Conservation (phyloP, 108 stramenopile species). For the Nitzschia palea region DNA sequence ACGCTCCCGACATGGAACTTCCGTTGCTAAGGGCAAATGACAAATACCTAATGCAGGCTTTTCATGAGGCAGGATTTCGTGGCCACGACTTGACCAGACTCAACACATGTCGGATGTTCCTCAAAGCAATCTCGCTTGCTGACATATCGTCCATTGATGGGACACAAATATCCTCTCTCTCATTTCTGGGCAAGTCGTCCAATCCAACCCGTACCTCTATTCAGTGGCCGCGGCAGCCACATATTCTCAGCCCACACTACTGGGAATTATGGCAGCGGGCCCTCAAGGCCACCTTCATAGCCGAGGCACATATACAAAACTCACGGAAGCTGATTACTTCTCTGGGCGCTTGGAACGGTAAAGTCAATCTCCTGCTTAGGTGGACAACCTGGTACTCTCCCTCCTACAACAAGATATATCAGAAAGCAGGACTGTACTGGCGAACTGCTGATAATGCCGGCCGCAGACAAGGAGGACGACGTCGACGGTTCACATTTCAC, state of each 20-base stretch:
- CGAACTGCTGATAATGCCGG: not conserved
- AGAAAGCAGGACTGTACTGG: not conserved
- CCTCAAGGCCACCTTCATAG: not conserved
- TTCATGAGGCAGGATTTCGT: not conserved
- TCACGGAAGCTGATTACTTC: not conserved
- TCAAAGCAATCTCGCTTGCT: not conserved
- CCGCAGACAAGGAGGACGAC: too few species aligned
- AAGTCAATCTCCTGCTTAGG: not conserved
- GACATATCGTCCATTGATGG: slow-evolving; percentile 1
- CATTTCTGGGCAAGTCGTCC: not conserved
- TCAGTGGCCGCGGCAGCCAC: not conserved
- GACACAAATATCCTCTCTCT: not conserved
- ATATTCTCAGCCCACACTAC: not conserved
- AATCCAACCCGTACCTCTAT: not conserved
- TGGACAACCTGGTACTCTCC: not conserved
- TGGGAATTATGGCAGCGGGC: not conserved
- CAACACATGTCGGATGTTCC: not conserved
- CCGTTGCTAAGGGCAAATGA: not conserved
- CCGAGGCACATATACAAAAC: not conserved
- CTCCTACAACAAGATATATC: not conserved
- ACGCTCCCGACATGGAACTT: not conserved
- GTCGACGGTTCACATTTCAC: too few species aligned
- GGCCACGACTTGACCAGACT: not conserved
- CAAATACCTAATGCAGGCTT: not conserved
- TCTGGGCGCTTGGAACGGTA: not conserved